A percentile compares a stretch with the other conserved stretches of the same genome.
phyloP scores from a whole-genome alignment of 1,284 basidiomycete species.

The Cutaneotrichosporon dermatis region DNA sequence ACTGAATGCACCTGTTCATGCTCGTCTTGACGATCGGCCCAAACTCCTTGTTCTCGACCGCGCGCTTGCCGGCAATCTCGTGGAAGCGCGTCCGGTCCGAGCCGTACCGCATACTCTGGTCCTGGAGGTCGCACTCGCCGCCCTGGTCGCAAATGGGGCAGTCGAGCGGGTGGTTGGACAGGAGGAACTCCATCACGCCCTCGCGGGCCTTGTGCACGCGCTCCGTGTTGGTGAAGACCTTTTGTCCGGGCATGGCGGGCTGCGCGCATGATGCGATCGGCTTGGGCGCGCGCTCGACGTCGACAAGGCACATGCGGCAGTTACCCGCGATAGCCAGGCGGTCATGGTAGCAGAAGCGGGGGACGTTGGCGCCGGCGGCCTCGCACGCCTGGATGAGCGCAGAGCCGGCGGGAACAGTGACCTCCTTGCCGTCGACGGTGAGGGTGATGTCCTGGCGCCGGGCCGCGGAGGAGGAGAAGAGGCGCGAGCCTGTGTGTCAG shows the following conservation, averaged over 20 bases:
- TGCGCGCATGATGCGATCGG: slow-evolving; percentile 78
- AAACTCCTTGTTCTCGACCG: slow-evolving; percentile 97
- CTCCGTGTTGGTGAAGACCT: slow-evolving; percentile 94
- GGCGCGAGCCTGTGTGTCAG: slow-evolving; percentile 28
- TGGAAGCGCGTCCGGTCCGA: slow-evolving; percentile 96
- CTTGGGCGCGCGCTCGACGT: slow-evolving; percentile 85
- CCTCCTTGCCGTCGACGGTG: slow-evolving; percentile 88
- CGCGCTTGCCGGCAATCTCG: slow-evolving; percentile 95
- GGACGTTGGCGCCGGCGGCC: slow-evolving; percentile 27
- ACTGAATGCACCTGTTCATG: slow-evolving; percentile 99
- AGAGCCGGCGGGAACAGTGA: slow-evolving; percentile 86
- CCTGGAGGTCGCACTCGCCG: slow-evolving; percentile 98
- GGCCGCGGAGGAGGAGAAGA: slow-evolving; percentile 40
- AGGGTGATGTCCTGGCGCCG: slow-evolving; percentile 76
- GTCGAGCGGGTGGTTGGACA: slow-evolving; percentile 95
- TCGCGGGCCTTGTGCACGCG: slow-evolving; percentile 87
- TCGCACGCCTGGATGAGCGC: slow-evolving; percentile 93
- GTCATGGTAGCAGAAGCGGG: slow-evolving; percentile 51
- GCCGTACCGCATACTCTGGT: slow-evolving; percentile 99
- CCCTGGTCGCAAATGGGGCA: slow-evolving; percentile 98
- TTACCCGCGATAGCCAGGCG: slow-evolving; percentile 82
- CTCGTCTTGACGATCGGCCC: slow-evolving; percentile 97
- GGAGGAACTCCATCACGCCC: slow-evolving; percentile 98
- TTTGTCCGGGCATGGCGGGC: slow-evolving; percentile 95
- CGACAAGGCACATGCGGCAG: slow-evolving; percentile 97